Evolutionary conservation across 2,329 filamentous ascomycete species (phyloP).

Genomic region (Fusarium beomiforme): DNA sequence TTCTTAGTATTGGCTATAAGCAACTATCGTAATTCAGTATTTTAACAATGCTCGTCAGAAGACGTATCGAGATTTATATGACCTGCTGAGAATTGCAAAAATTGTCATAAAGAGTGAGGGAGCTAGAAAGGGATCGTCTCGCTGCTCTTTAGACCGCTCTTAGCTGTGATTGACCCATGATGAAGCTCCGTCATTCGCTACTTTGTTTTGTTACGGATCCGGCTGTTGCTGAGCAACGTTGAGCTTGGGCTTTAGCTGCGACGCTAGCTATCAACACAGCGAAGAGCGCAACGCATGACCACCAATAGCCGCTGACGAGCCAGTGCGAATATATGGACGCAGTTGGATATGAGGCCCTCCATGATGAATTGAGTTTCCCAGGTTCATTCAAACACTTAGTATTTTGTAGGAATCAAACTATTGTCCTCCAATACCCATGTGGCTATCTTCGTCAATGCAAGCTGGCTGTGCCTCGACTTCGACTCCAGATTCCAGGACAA

Average conservation of each 20-base stretch:
- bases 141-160: conserved; percentile 10
- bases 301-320: not conserved
- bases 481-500: not conserved
- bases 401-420: not conserved
- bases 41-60: not conserved
- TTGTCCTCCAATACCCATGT: not conserved
- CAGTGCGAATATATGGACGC: not conserved
- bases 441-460: not conserved
- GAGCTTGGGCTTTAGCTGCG: conserved; percentile 12
- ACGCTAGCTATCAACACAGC: conserved; percentile 10
- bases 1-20: conserved; percentile 4
- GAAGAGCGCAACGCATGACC: not conserved
- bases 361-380: not conserved
- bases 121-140: not conserved
- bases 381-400: not conserved
- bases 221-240: conserved; percentile 41
- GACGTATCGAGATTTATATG: not conserved
- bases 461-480: not conserved
- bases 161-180: conserved; percentile 14
- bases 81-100: not conserved
- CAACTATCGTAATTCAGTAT: not conserved
- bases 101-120: not conserved
- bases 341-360: not conserved
- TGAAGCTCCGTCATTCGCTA: conserved; percentile 36
- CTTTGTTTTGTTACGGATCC: conserved; percentile 39